phyloP scores from a whole-genome alignment of 805 yeast species.

The Candida tammaniensis region DNA sequence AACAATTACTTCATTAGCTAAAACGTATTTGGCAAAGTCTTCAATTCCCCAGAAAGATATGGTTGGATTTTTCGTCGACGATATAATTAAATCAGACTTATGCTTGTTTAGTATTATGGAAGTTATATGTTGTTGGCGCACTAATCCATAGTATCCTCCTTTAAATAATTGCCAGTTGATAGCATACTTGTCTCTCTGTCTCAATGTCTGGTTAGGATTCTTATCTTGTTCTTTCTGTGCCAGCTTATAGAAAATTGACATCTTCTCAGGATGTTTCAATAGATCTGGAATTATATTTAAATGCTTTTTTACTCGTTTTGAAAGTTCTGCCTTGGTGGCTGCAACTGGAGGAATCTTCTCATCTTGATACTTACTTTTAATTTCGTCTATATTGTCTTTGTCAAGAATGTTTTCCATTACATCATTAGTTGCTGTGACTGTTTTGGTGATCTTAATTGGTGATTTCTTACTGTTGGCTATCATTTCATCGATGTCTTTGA shows the following conservation, averaged over 20 bases:
- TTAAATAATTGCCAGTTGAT: conserved; percentile 44
- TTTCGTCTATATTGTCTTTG: conserved; percentile 7
- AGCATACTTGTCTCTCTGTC: conserved; percentile 45
- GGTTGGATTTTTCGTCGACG: conserved; percentile 37
- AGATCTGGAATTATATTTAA: conserved; percentile 34
- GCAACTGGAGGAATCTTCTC: conserved; percentile 16
- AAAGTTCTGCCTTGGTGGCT: conserved; percentile 18
- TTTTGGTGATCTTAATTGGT: no score
- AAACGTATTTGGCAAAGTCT: conserved; percentile 54
- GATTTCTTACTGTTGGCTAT: neutral
- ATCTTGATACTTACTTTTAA: conserved; percentile 15
- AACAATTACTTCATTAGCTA: conserved; percentile 62
- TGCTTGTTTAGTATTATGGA: conserved; percentile 35
- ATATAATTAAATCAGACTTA: conserved; percentile 24
- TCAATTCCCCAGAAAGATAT: conserved; percentile 60
- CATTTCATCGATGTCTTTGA: neutral
- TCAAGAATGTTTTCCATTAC: neutral
- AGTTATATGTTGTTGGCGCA: conserved; percentile 53
- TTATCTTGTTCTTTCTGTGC: conserved; percentile 39
- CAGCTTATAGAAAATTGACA: conserved; percentile 48
- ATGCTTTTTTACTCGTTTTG: conserved; percentile 25
- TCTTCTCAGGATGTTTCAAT: conserved; percentile 37
- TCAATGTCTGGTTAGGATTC: conserved; percentile 43
- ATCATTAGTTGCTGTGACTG: neutral
- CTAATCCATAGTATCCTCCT: conserved; percentile 62